Percentiles rank a stretch among this genome's conserved stretches.
These are phyloP conservation scores for Phoenix dactylifera DNA, from an alignment of 176 grass and related monocot species.

Conservation along the genomic window DNA sequence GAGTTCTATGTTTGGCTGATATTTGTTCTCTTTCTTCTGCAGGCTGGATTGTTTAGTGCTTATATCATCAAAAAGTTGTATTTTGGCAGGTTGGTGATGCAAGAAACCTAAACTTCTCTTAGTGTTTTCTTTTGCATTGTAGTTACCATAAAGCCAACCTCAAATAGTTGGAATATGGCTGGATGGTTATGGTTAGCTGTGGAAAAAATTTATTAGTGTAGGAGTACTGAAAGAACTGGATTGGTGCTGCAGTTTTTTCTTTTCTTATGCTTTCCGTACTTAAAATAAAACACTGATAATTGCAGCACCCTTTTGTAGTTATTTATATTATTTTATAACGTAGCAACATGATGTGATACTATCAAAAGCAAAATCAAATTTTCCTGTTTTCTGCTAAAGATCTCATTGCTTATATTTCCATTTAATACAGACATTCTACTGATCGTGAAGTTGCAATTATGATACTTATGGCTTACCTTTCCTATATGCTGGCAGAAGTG, in stretches of 20 bases:
- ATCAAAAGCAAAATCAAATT: too few relatives aligned
- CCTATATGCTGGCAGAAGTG: slow-evolving; percentile 95
- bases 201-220: too few relatives aligned
- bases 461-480: slow-evolving; percentile 95
- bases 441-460: slow-evolving; percentile 94
- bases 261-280: too few relatives aligned
- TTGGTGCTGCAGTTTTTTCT: too few relatives aligned
- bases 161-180: too few relatives aligned
- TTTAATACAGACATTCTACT: slow-evolving; percentile 67
- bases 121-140: not conserved
- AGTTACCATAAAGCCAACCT: too few relatives aligned
- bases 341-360: too few relatives aligned
- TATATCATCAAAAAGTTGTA: slow-evolving; percentile 87
- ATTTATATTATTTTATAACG: too few relatives aligned
- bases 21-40: slow-evolving; percentile 11
- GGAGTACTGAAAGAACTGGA: too few relatives aligned
- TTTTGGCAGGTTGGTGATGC: slow-evolving; percentile 68
- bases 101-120: not conserved
- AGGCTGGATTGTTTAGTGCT: slow-evolving; percentile 87
- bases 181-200: too few relatives aligned
- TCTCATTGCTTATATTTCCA: slow-evolving; percentile 11
- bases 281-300: too few relatives aligned
- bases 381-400: not conserved
- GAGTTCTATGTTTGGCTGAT: not conserved
- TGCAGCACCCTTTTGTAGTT: too few relatives aligned